phyloP scores from a whole-genome alignment of 306 rosid genomes.

The Ceratonia siliqua region DNA sequence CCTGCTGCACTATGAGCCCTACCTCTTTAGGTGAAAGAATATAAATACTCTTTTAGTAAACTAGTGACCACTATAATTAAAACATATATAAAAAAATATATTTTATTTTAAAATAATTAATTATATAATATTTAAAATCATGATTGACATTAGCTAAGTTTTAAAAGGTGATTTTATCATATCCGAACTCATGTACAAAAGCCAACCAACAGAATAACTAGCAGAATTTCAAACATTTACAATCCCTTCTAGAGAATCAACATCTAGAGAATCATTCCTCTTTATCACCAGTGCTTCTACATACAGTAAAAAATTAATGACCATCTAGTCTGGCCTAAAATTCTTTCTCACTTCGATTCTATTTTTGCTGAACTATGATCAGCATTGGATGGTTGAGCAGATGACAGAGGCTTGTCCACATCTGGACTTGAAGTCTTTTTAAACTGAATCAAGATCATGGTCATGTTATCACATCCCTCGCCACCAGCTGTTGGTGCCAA shows the following conservation, averaged over 20 bases:
- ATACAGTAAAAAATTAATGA: not conserved
- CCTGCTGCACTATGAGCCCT: too few relatives aligned
- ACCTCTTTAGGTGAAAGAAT: too few relatives aligned
- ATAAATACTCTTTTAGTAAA: too few relatives aligned
- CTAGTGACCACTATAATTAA: too few relatives aligned
- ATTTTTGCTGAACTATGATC: slow-evolving; percentile 30
- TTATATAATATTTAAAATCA: too few relatives aligned
- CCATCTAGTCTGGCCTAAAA: slow-evolving; percentile 13
- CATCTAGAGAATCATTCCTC: slow-evolving; percentile 27
- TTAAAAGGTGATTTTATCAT: too few relatives aligned
- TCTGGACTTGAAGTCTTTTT: slow-evolving; percentile 42
- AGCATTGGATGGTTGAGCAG: slow-evolving; percentile 19
- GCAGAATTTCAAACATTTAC: slow-evolving; percentile 39
- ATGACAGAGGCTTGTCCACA: slow-evolving; percentile 48
- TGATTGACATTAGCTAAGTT: too few relatives aligned
- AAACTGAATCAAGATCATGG: slow-evolving; percentile 95
- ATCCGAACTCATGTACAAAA: slow-evolving; percentile 44
- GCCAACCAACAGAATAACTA: slow-evolving; percentile 30
- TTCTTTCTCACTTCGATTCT: slow-evolving; percentile 26
- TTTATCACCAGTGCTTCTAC: slow-evolving; percentile 25
- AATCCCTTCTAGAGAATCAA: slow-evolving; percentile 39
- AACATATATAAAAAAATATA: too few relatives aligned
- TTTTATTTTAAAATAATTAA: too few relatives aligned
- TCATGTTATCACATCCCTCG: slow-evolving; percentile 98
- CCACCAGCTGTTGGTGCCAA: slow-evolving; percentile 95